Evolutionary conservation across 2,329 filamentous ascomycete species (phyloP).

Genomic region (Ilyonectria mors-panacis): DNA sequence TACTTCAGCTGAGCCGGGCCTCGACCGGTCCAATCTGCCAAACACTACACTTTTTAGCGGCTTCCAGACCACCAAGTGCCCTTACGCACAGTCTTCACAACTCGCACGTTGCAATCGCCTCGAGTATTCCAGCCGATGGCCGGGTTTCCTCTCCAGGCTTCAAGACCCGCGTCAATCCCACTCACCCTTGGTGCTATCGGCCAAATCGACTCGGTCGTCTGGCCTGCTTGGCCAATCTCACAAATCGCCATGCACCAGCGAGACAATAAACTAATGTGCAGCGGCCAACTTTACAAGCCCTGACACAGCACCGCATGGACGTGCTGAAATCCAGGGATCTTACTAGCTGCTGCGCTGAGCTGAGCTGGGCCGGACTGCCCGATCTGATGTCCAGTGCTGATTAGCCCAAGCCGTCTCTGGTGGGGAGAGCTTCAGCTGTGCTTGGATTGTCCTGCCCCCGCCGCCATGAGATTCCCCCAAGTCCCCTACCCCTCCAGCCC

Average conservation of each 20-base stretch:
- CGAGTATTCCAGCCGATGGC: not conserved
- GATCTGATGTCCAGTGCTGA: constrained; percentile 8
- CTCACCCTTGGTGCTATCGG: not conserved
- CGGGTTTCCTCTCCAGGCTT: not conserved
- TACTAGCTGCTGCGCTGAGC: constrained; percentile 1
- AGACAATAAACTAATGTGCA: not conserved
- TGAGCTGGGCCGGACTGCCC: not conserved
- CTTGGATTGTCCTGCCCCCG: constrained; percentile 16
- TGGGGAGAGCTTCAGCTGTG: constrained; percentile 28
- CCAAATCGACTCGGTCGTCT: not conserved
- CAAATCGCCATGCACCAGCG: not conserved
- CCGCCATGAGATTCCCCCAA: constrained; percentile 4
- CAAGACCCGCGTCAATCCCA: not conserved
- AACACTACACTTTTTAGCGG: not conserved
- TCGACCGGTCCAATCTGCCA: constrained; percentile 12
- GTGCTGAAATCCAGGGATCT: constrained; percentile 13
- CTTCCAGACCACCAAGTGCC: not conserved
- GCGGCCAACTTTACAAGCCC: not conserved
- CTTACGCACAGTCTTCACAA: not conserved
- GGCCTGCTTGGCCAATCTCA: not conserved
- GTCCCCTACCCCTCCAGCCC: not conserved
- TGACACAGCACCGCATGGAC: not conserved
- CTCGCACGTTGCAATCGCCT: not conserved
- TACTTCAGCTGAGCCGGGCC: constrained; percentile 4
- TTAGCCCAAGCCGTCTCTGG: constrained; percentile 13